Percentiles rank a stretch among this genome's conserved stretches.
Conservation (phyloP, 192 early-diverging fungal species). For the Linderina pennispora region DNA sequence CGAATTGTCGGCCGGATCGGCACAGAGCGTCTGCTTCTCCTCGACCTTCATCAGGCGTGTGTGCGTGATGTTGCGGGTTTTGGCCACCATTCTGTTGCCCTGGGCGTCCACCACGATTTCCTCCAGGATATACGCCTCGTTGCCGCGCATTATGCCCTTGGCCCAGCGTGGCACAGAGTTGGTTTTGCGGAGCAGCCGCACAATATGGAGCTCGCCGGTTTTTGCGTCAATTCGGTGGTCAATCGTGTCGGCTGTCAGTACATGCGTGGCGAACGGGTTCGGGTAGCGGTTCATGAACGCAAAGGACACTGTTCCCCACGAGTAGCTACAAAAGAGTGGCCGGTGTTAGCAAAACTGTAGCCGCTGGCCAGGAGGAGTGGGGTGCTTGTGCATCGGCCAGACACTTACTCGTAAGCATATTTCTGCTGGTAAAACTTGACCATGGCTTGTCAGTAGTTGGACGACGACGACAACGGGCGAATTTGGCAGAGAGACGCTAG, state of each 20-base stretch:
- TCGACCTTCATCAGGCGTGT: conserved; percentile 89
- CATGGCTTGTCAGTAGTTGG: conserved; percentile 37
- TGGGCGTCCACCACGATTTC: conserved; percentile 76
- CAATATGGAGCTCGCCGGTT: conserved; percentile 77
- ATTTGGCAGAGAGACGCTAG: background rate
- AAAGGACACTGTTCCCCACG: conserved; percentile 79
- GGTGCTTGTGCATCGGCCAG: background rate
- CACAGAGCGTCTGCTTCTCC: conserved; percentile 74
- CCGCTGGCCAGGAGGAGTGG: background rate
- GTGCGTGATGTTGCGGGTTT: conserved; percentile 88
- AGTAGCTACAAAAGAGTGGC: conserved; percentile 27
- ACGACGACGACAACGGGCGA: background rate
- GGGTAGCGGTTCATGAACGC: conserved; percentile 95
- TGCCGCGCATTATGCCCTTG: conserved; percentile 57
- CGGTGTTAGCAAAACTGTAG: background rate
- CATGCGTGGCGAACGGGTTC: conserved; percentile 95
- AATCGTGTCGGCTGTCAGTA: conserved; percentile 88
- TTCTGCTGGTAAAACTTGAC: conserved; percentile 79
- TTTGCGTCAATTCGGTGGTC: conserved; percentile 73
- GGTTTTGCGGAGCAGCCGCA: conserved; percentile 85
- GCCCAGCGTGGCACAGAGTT: conserved; percentile 88
- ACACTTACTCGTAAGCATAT: conserved; percentile 64
- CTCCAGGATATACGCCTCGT: conserved; percentile 90
- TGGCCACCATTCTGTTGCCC: conserved; percentile 70
- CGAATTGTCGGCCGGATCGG: conserved; percentile 47